phyloP scores from a whole-genome alignment of 2,329 filamentous ascomycete genomes.

The Aspergillus thermomutatus region DNA sequence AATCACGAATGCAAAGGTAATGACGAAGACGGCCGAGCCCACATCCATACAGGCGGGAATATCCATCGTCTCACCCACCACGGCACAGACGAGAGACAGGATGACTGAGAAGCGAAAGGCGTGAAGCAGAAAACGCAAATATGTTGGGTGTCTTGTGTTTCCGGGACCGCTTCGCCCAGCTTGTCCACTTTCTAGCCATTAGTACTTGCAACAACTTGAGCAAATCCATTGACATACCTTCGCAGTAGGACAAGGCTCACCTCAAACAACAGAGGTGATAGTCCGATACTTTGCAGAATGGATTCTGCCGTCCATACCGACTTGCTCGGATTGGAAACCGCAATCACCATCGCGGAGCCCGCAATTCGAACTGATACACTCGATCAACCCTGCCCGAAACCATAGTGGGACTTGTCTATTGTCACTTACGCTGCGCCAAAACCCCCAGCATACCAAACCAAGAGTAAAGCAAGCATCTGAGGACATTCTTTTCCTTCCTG shows the following conservation, averaged over 20 bases:
- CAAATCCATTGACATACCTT: conserved; percentile 13
- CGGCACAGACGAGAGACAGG: conserved; percentile 19
- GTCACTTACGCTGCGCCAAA: conserved; percentile 21
- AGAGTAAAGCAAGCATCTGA: conserved; percentile 23
- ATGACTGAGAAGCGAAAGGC: conserved; percentile 25
- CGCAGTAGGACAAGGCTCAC: conserved; percentile 25
- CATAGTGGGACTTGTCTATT: neutral
- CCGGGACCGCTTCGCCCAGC: conserved; percentile 22
- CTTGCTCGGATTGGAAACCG: conserved; percentile 12
- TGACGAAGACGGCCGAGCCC: conserved; percentile 19
- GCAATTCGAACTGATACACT: conserved; percentile 28
- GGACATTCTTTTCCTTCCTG: conserved; percentile 9
- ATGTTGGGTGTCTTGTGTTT: conserved; percentile 21
- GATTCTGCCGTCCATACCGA: conserved; percentile 20
- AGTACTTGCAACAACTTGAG: neutral
- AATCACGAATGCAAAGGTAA: conserved; percentile 21
- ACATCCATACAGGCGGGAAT: conserved; percentile 15
- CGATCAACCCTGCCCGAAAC: neutral
- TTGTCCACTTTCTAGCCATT: conserved; percentile 20
- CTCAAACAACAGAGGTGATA: conserved; percentile 30
- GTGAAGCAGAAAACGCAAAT: conserved; percentile 19
- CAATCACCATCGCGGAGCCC: conserved; percentile 21
- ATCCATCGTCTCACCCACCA: conserved; percentile 18
- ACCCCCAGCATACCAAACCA: conserved; percentile 27
- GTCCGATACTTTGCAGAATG: conserved; percentile 22